A percentile compares a stretch with the other conserved stretches of the same genome.
These are phyloP conservation scores for Phaeosphaeriaceae sp. DNA, from an alignment of 2,329 filamentous ascomycete species.

Conservation along the genomic window DNA sequence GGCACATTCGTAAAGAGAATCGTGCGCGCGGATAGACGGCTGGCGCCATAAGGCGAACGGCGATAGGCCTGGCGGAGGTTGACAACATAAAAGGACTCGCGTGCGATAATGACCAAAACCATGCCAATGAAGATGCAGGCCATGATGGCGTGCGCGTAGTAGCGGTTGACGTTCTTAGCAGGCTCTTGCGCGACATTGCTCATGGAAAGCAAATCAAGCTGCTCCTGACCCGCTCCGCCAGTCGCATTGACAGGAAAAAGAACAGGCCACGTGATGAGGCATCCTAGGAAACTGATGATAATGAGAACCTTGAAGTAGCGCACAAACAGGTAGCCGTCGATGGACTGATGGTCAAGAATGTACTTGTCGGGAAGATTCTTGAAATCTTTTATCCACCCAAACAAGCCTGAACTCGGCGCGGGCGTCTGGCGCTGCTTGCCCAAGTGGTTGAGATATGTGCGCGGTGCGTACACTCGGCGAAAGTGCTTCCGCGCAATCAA, in stretches of 20 bases:
- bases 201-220: conserved; percentile 50
- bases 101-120: conserved; percentile 53
- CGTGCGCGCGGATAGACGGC: conserved; percentile 55
- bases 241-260: conserved; percentile 57
- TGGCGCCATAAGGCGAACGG: conserved; percentile 52
- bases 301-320: conserved; percentile 56
- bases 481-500: conserved; percentile 53
- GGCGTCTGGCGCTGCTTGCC: conserved; percentile 56
- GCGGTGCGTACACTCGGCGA: conserved; percentile 53
- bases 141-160: conserved; percentile 54
- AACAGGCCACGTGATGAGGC: conserved; percentile 54
- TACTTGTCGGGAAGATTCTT: conserved; percentile 52
- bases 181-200: conserved; percentile 39
- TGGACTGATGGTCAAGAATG: conserved; percentile 56
- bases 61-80: conserved; percentile 58
- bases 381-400: conserved; percentile 62
- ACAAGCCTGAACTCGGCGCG: conserved; percentile 51
- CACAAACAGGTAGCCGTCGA: conserved; percentile 58
- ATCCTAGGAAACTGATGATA: conserved; percentile 51
- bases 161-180: conserved; percentile 44
- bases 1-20: conserved; percentile 58
- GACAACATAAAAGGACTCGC: conserved; percentile 57
- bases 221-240: conserved; percentile 44
- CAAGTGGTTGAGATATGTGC: conserved; percentile 56
- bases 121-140: conserved; percentile 53